phyloP scores from a whole-genome alignment of 2,329 filamentous ascomycete species.

The Colletotrichum orchidophilum region DNA sequence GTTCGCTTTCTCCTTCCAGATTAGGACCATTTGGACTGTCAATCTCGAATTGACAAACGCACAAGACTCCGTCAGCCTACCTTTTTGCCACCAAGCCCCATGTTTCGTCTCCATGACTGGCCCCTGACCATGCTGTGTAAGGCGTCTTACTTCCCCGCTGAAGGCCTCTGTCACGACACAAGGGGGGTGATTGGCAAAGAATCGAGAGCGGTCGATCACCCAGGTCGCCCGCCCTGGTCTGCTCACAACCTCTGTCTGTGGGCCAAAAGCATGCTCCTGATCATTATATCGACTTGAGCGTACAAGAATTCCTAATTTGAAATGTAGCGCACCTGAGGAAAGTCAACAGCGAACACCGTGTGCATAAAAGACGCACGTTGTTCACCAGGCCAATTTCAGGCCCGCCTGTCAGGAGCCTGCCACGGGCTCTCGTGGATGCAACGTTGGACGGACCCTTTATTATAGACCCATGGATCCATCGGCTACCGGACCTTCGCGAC shows the following conservation, averaged over 20 bases:
- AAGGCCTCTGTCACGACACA: neutral
- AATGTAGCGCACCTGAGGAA: neutral
- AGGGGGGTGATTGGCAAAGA: neutral
- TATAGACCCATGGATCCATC: conserved; percentile 16
- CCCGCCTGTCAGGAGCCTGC: conserved; percentile 19
- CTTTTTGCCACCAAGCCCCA: conserved; percentile 15
- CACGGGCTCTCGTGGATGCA: conserved; percentile 30
- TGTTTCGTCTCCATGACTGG: conserved; percentile 14
- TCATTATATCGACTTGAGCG: neutral
- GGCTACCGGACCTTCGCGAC: conserved; percentile 11
- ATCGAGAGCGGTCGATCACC: conserved; percentile 4
- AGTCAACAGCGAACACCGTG: conserved; percentile 31
- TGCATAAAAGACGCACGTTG: conserved; percentile 22
- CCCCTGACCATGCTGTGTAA: conserved; percentile 28
- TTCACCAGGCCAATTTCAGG: conserved; percentile 31
- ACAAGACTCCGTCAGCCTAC: neutral
- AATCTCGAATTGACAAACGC: conserved; percentile 20
- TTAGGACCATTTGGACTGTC: conserved; percentile 43
- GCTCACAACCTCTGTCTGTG: neutral
- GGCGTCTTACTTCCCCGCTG: neutral
- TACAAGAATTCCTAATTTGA: neutral
- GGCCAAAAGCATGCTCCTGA: conserved; percentile 8
- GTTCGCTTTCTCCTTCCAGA: conserved; percentile 54
- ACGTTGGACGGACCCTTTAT: conserved; percentile 35
- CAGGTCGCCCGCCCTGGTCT: conserved; percentile 4